Percentiles rank a stretch among this genome's conserved stretches.
phyloP scores from a whole-genome alignment of 345 rosid genomes.

The Barbarea vulgaris region DNA sequence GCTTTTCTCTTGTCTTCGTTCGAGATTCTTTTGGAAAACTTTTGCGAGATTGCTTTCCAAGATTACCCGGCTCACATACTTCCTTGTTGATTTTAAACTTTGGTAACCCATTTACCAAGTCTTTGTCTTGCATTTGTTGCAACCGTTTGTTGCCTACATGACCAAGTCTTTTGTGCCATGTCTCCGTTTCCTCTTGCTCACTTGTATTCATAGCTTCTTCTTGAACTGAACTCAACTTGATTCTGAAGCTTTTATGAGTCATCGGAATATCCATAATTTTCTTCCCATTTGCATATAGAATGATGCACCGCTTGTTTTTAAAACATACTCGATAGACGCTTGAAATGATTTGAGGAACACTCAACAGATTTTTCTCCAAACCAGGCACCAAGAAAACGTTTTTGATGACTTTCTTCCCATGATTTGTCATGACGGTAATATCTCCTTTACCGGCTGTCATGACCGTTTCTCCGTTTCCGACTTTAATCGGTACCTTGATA shows the following conservation, averaged over 20 bases:
- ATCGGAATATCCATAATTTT: not conserved
- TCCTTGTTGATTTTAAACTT: too few relatives aligned
- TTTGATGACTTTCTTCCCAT: not conserved
- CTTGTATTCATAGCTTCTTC: not conserved
- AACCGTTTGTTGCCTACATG: not conserved
- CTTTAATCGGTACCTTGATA: not conserved
- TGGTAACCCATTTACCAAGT: not conserved
- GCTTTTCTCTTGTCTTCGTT: not conserved
- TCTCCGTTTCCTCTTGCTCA: not conserved
- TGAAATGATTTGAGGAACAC: not conserved
- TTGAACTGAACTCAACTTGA: too few relatives aligned
- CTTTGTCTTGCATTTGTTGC: not conserved
- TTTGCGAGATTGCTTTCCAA: not conserved
- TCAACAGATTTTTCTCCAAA: too few relatives aligned
- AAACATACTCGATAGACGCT: not conserved
- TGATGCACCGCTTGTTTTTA: not conserved
- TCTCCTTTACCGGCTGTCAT: not conserved
- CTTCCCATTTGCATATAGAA: too few relatives aligned
- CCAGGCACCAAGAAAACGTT: not conserved
- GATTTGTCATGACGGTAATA: not conserved
- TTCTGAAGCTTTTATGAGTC: not conserved
- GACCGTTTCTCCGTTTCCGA: not conserved
- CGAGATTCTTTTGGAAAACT: not conserved
- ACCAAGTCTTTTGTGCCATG: not conserved
- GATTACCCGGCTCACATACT: not conserved